A percentile compares a stretch with the other conserved stretches of the same genome.
Evolutionary conservation across 1,139 yeast species (phyloP).

Genomic region (Pichia sp.): DNA sequence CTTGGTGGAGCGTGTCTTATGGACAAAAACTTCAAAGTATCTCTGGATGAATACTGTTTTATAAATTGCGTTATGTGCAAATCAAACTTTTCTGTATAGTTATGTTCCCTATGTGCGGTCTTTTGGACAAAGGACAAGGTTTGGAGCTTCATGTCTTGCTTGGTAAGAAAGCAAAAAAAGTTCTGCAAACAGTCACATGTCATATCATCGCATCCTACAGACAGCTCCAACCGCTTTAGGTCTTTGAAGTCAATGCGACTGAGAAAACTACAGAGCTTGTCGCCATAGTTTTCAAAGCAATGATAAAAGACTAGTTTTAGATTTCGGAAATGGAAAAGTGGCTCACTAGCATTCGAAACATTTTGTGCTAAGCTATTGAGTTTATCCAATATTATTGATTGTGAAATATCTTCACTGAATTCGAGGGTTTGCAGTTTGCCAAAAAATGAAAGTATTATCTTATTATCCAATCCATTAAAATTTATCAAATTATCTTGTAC

Average conservation of each 20-base stretch:
- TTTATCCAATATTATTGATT: slow-evolving; percentile 32
- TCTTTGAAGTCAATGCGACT: slow-evolving; percentile 31
- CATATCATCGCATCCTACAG: slow-evolving; percentile 42
- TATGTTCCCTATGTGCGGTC: slow-evolving; percentile 44
- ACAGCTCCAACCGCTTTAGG: slow-evolving; percentile 37
- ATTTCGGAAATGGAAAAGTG: slow-evolving; percentile 22
- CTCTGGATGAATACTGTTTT: slow-evolving; percentile 34
- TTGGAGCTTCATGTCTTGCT: slow-evolving; percentile 29
- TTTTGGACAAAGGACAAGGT: slow-evolving; percentile 47
- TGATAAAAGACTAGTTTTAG: slow-evolving; percentile 41
- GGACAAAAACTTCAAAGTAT: slow-evolving; percentile 37
- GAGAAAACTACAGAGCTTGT: slow-evolving; percentile 16
- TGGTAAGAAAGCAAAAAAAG: slow-evolving; percentile 33
- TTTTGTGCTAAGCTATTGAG: neutral
- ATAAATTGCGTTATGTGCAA: slow-evolving; percentile 45
- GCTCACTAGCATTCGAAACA: neutral
- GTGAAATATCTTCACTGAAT: slow-evolving; percentile 35
- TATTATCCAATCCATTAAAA: neutral
- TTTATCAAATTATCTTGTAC: neutral
- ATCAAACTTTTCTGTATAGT: slow-evolving; percentile 55
- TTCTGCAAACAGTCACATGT: slow-evolving; percentile 44
- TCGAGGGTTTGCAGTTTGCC: slow-evolving; percentile 16
- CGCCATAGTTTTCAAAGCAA: slow-evolving; percentile 11
- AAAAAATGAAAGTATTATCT: slow-evolving; percentile 6
- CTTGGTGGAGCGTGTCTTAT: slow-evolving; percentile 51